phyloP scores from a whole-genome alignment of 345 rosid genomes.

The Garcia nutans region DNA sequence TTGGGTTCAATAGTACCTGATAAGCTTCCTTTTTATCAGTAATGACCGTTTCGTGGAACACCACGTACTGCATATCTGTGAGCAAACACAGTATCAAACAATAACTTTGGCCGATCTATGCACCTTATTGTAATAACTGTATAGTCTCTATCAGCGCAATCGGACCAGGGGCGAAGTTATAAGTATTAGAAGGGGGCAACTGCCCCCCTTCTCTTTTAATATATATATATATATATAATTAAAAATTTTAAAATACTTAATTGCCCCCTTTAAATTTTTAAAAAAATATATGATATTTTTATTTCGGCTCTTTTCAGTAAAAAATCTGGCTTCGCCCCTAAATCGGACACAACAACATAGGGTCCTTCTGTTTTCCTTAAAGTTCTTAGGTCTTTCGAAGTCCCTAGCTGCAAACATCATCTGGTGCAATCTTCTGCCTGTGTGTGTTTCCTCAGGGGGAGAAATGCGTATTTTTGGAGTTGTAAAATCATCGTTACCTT shows the following conservation, averaged over 20 bases:
- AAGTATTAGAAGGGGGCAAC: no score
- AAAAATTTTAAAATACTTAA: no score
- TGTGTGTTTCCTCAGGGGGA: slow-evolving; percentile 26
- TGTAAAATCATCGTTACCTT: slow-evolving; percentile 22
- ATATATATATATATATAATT: no score
- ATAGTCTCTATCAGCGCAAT: slow-evolving; percentile 44
- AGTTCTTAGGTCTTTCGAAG: slow-evolving; percentile 36
- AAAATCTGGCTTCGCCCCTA: no score
- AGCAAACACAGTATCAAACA: slow-evolving; percentile 45
- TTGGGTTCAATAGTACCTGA: slow-evolving; percentile 33
- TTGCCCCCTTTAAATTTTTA: no score
- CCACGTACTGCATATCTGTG: slow-evolving; percentile 53
- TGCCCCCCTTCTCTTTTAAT: no score
- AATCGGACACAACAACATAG: slow-evolving; percentile 29
- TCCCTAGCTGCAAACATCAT: slow-evolving; percentile 53
- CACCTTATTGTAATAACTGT: slow-evolving; percentile 44
- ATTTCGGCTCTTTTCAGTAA: no score
- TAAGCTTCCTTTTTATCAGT: slow-evolving; percentile 43
- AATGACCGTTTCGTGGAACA: slow-evolving; percentile 48
- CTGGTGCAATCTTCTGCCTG: slow-evolving; percentile 46
- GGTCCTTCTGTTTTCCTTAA: slow-evolving; percentile 22
- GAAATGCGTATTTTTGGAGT: slow-evolving; percentile 33
- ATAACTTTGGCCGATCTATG: slow-evolving; percentile 39
- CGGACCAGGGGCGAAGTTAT: no score
- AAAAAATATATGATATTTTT: no score